Evolutionary conservation across 371 early-diverging fungal genomes (phyloP), one percentile per base, ranked within the genome.

Genomic region (Mortierella sp.): DNA sequence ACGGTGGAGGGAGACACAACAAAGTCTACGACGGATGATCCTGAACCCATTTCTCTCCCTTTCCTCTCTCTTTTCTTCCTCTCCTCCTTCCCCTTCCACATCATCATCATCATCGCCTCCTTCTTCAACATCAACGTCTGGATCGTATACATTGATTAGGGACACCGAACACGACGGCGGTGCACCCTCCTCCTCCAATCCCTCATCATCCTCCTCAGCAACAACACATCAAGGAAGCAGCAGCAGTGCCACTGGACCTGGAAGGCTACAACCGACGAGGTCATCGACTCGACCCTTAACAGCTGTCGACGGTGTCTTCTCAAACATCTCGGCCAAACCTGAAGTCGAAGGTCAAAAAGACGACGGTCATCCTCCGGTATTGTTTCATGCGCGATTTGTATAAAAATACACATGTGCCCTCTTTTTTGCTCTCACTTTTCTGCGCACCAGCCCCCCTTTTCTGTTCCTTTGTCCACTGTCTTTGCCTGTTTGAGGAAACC

Each of bases 251-350:
- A 3, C 68, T 35, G 35, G 18, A 6, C 2, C 24, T 41, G 43
- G 8, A 10, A 21, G 63, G 21, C 5, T 32, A 63, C 63, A 35
- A 41, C 68, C 43, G 14, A 3, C 68, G 6, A 38, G 35, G 21
- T 21, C 41, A 10, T 2, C 43, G 3, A 68, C 24, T 35, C 72
- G 35, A 51, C 72, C 46, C 12, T 29, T 55, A 29, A n/a, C 55
- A 18, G 29, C 71, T n/a, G 72, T 72, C 49, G 72, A 92, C 70
- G 92, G 92, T 29, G 92, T 92, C 8, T 92, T 92, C 80, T 83
- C 91, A 12, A 91, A 91, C 72, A 88, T 92, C 74, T 82, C 91
- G 27, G 92, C 92, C 29, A 92, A 92, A 75, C 92, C 92, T 32
- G 89, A 92, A 77, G 83, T 84, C 18, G 89, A 88, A 32, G 77